Base-by-base conservation (phyloP, 2,329 filamentous ascomycete species). In the Diplocarpon mali region DNA sequence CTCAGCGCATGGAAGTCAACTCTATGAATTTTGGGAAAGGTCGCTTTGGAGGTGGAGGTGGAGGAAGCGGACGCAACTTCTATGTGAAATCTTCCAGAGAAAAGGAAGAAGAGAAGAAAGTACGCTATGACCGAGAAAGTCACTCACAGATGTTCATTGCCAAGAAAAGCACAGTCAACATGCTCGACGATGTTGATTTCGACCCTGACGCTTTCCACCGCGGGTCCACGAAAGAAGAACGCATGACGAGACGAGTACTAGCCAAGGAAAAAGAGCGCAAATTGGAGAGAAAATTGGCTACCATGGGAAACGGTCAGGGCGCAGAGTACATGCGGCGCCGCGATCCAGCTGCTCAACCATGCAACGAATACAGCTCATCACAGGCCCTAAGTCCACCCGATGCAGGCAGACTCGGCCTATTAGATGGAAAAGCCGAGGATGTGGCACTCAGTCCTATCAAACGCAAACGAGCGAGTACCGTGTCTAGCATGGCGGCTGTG, bases 1-100 rank as follows among this genome's bases (percentile, higher is more conserved):
- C 76, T 10, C 69, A 72, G 1, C 74, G 89, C 30, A 80, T 89
- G 69, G 88, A 94, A 58, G 73, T 95, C 49, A 94, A 89, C 59
- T 75, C 72, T 11, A 82, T 80, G 63, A 74, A 73, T 15, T 73
- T 70, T 5, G 69, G 59, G 2, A 54, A 53, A 32, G 53, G 54
- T 14, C 45, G 47, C 8, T 52, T 49, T 42, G 42, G 38, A 13
- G 65, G 64, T 37, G 62, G 61, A 20, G 65, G 60, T 29, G 50
- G 60, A 20, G 51, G 54, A 10, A 54, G 46, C 38, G 56, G 52
- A 20, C 48, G 38, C 28, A 57, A 58, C 17, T 53, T 51, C 28
- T 46, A 51, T 37, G 49, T 47, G 2, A 46, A 57, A 24, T 24
- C 20, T 55, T 46, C 53, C 10, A 50, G 53, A 17, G 50, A 57